Conservation (phyloP, 345 rosid genomes). For the Citrus inodora region DNA sequence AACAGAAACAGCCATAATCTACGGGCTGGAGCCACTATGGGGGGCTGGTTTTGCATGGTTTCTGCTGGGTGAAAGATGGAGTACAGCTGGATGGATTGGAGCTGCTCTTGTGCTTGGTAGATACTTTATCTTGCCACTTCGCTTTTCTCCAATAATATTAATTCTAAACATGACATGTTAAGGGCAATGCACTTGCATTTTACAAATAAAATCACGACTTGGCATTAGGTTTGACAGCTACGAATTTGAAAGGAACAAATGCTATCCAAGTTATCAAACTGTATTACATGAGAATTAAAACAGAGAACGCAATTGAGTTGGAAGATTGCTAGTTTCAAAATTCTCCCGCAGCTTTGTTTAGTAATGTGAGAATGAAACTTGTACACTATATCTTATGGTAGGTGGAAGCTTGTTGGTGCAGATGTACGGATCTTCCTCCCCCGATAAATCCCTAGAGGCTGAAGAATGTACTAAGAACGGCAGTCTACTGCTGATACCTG, state of each 20-base stretch:
- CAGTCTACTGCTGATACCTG: neutral
- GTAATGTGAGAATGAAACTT: neutral
- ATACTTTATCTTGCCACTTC: neutral
- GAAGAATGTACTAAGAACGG: constrained; percentile 1
- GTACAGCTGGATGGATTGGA: constrained; percentile 28
- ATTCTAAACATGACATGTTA: neutral
- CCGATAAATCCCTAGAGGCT: neutral
- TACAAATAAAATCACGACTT: neutral
- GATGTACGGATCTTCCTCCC: constrained; percentile 7
- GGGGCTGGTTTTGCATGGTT: constrained; percentile 39
- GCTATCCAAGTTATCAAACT: neutral
- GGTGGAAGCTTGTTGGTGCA: constrained; percentile 35
- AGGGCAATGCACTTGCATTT: neutral
- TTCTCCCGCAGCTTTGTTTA: neutral
- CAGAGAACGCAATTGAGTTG: neutral
- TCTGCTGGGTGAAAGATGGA: constrained; percentile 31
- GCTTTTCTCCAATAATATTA: neutral
- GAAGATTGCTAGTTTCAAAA: neutral
- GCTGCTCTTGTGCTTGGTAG: constrained; percentile 29
- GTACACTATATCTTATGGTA: neutral
- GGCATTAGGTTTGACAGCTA: no score
- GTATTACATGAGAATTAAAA: neutral
- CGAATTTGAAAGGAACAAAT: neutral
- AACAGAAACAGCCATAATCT: constrained; percentile 28
- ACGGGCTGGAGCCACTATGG: constrained; percentile 31